phyloP scores from a whole-genome alignment of 768 basidiomycete genomes.

The Mycena maculata region DNA sequence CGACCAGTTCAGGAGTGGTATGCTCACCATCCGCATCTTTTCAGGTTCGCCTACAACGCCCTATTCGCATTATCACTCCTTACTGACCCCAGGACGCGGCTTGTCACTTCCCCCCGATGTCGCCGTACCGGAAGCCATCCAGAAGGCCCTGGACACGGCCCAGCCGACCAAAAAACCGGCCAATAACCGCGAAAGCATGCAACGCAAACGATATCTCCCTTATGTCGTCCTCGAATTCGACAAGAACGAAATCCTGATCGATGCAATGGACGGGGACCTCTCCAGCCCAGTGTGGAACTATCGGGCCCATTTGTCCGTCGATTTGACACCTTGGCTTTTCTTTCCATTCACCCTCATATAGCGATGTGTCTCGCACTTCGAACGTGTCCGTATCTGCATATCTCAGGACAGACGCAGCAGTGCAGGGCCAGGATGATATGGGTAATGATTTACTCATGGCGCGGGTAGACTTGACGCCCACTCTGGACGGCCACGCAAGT shows the following conservation, averaged over 20 bases:
- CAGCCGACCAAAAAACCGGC: constrained; percentile 66
- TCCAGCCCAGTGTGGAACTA: constrained; percentile 94
- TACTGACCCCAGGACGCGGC: constrained; percentile 69
- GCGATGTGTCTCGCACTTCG: constrained; percentile 95
- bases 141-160: constrained; percentile 77
- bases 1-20: constrained; percentile 84
- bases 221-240: constrained; percentile 98
- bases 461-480: constrained; percentile 89
- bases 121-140: constrained; percentile 85
- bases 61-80: constrained; percentile 7
- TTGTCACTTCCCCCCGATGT: constrained; percentile 83
- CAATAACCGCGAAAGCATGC: constrained; percentile 90
- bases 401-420: constrained; percentile 81
- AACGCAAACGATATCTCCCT: constrained; percentile 92
- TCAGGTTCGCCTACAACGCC: constrained; percentile 67
- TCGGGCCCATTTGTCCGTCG: constrained; percentile 89
- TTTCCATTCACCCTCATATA: constrained; percentile 44
- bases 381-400: constrained; percentile 94
- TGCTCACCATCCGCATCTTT: constrained; percentile 96
- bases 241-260: constrained; percentile 96
- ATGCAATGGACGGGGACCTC: constrained; percentile 96
- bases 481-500: constrained; percentile 80
- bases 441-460: constrained; percentile 96
- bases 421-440: constrained; percentile 90
- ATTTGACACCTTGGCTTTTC: constrained; percentile 3